phyloP scores from a whole-genome alignment of 2,329 filamentous ascomycete genomes.

The Graphium sp. region DNA sequence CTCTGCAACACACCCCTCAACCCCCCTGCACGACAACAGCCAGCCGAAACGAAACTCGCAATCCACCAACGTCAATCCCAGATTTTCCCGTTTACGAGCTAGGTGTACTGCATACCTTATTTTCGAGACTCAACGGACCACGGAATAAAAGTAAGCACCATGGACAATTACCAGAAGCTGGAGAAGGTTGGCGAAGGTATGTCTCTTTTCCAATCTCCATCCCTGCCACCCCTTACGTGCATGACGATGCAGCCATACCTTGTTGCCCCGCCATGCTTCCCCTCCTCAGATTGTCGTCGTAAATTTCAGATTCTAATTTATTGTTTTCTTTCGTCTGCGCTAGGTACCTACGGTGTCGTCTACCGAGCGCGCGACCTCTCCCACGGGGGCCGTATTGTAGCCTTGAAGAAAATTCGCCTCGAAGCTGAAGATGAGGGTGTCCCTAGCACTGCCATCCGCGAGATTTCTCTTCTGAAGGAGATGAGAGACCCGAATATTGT shows the following conservation, averaged over 20 bases:
- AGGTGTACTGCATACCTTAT: too few species aligned
- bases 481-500: constrained; percentile 89
- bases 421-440: constrained; percentile 92
- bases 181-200: constrained; percentile 93
- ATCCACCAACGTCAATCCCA: too few species aligned
- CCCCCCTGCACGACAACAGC: too few species aligned
- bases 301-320: too few species aligned
- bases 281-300: too few species aligned
- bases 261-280: too few species aligned
- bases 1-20: too few species aligned
- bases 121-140: too few species aligned
- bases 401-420: constrained; percentile 87
- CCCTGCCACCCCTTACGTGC: neutral
- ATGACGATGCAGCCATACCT: too few species aligned
- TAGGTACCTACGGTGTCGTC: constrained; percentile 87
- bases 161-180: constrained; percentile 95
- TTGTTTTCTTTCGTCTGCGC: constrained; percentile 3
- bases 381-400: constrained; percentile 71
- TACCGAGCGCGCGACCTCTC: constrained; percentile 85
- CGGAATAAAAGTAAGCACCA: constrained; percentile 20
- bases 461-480: constrained; percentile 87
- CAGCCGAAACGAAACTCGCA: too few species aligned
- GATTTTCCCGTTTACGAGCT: too few species aligned
- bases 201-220: constrained; percentile 10
- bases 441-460: constrained; percentile 81